Conservation (phyloP, 306 rosid species). For the Cucumis melo region DNA sequence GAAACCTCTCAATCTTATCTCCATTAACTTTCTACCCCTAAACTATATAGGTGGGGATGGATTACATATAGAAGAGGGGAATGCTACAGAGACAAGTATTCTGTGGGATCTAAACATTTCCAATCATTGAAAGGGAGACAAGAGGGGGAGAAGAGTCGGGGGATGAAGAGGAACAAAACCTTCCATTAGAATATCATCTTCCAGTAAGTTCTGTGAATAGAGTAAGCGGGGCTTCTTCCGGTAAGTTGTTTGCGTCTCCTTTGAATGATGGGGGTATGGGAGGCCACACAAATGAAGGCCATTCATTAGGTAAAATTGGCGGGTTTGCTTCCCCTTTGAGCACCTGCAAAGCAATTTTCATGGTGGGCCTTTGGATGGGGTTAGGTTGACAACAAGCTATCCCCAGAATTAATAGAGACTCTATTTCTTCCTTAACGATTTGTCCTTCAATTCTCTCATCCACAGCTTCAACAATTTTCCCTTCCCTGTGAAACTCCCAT, state of each 20-base stretch:
- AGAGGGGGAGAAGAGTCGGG: background rate
- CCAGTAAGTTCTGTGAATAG: background rate
- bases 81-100: background rate
- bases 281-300: slow-evolving; percentile 51
- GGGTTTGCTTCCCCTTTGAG: slow-evolving; percentile 39
- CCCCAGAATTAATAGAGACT: slow-evolving; percentile 33
- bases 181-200: background rate
- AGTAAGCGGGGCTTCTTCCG: background rate
- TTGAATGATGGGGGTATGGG: slow-evolving; percentile 34
- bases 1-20: too few relatives aligned
- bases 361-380: slow-evolving; percentile 48
- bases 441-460: slow-evolving; percentile 28
- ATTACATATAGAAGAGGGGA: background rate
- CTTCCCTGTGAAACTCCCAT: slow-evolving; percentile 47
- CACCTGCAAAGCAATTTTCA: slow-evolving; percentile 46
- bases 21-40: too few relatives aligned
- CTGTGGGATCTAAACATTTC: background rate
- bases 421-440: slow-evolving; percentile 7
- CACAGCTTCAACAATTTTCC: slow-evolving; percentile 18
- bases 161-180: background rate
- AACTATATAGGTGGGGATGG: too few relatives aligned
- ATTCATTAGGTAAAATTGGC: slow-evolving; percentile 30
- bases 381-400: slow-evolving; percentile 81
- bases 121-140: background rate
- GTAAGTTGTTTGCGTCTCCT: background rate